Base-by-base conservation (phyloP, 2,329 filamentous ascomycete genomes). In the Neofusicoccum cordaticola region DNA sequence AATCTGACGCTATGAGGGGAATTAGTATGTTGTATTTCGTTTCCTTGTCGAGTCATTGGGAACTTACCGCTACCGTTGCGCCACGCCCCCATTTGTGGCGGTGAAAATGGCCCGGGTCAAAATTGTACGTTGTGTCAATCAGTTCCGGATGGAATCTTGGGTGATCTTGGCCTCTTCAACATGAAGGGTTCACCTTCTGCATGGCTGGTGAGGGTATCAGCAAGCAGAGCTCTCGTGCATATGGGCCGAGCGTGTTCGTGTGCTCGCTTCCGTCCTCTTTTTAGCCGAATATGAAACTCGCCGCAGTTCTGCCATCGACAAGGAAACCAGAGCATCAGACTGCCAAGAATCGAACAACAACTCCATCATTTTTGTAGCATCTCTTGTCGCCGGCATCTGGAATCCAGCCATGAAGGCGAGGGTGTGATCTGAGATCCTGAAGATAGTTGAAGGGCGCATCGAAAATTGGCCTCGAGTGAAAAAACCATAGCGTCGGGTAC, bases 31-130 rank as follows among this genome's bases (percentile, higher is more conserved):
- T 34, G 52, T 34, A 13, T 22, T 22, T 22, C 6, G 34, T 27
- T 42, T 8, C 8, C 6, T 44, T 13, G 5, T 34, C 52, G 19
- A 56, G 5, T 44, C 2, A 31, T 5, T 31, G 19, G 13, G 12
- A 11, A 7, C 52, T 44, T 57, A 57, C 52, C 52, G 52, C 52
- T 57, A 57, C 52, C 52, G 52, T 57, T 57, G 52, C 52, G 52
- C 52, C 52, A 57, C 52, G 27, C 52, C 52, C 52, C 52, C 52
- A 17, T 39, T 27, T 22, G 4, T 53, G 34, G 11, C 6, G 9
- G 12, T 27, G 3, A 39, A 12, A 4, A 7, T 41, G 6, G 51
- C 34, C 34, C 6, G 2, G 9, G 3, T 52, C 2, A 0, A n/a
- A 39, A 37, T 37, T 52, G 34, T 52, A 12, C 13, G 2, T 7